Base-by-base conservation (phyloP, 2,329 filamentous ascomycete genomes). In the Fusarium mundagurra region DNA sequence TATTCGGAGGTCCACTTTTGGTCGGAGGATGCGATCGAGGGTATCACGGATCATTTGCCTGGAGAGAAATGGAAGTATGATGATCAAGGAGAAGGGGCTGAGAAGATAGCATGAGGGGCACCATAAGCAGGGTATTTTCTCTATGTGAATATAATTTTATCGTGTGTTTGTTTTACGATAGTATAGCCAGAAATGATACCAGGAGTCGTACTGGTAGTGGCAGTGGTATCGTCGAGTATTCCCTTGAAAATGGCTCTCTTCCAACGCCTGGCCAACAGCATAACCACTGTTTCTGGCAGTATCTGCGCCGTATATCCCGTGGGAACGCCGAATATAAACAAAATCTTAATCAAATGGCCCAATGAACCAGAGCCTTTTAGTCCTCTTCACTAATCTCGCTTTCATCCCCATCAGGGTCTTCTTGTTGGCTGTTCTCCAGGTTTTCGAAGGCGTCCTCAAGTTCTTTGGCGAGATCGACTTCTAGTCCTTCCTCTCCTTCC, bases 371-470 rank as follows among this genome's bases (percentile, higher is more conserved):
- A 44, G 6, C 11, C 29, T 72, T 81, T 76, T 82, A 92, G 78
- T 92, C 90, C 79, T 92, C 90, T 79, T 92, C 90, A 73, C 90
- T 92, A 61, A 92, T 90, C 75, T 91, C 89, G 73, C 90, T 92
- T 80, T 92, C 90, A 60, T 90, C 89, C 44, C 85, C 87, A 33
- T 86, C 85, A 34, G 86, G 84, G 69, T 84, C 87, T 41, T 85
- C 87, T 33, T 87, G 84, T 69, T 87, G 83, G 74, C 85, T 83
- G 41, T 88, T 88, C 74, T 89, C 88, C 79, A 92, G 84, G 75
- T 90, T 88, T 59, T 81, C 82, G 76, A 83, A 82, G 4, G 82
- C 82, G 29, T 87, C 88, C 61, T 88, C 88, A 45, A 91, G 80
- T 34, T 87, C 85, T 76, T 88, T 88, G 67, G 88, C 88, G 53